These are phyloP conservation scores for Solanum hybrid DNA, from an alignment of 305 asterid genomes.

Conservation along the genomic window DNA sequence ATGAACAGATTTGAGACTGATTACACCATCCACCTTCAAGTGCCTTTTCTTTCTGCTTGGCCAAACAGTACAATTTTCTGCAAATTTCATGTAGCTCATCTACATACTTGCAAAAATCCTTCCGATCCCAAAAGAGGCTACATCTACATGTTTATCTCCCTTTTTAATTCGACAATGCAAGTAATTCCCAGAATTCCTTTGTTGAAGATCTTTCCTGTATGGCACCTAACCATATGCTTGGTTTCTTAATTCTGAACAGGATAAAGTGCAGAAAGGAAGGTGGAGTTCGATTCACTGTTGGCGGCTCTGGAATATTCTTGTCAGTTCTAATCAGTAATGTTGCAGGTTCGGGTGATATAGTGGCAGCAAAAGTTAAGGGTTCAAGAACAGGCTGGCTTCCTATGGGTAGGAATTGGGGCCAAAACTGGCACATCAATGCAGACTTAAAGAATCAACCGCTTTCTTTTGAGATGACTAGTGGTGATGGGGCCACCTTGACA, in stretches of 20 bases:
- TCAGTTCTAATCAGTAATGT: slow-evolving; percentile 52
- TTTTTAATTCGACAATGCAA: background rate
- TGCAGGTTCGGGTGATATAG: slow-evolving; percentile 52
- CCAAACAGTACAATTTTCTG: background rate
- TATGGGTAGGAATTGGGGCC: slow-evolving; percentile 71
- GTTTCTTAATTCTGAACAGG: slow-evolving; percentile 17
- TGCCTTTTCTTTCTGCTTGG: background rate
- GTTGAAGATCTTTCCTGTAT: background rate
- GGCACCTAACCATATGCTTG: background rate
- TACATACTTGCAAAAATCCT: background rate
- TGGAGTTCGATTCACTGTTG: slow-evolving; percentile 40
- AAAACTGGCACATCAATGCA: slow-evolving; percentile 47
- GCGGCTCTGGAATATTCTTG: slow-evolving; percentile 43
- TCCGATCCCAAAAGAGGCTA: background rate
- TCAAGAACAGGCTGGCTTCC: slow-evolving; percentile 61
- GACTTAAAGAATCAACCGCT: slow-evolving; percentile 50
- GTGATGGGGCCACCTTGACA: slow-evolving; percentile 35
- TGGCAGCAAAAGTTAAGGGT: slow-evolving; percentile 46
- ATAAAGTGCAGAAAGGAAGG: slow-evolving; percentile 51
- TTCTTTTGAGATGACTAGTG: slow-evolving; percentile 43
- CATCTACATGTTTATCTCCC: background rate
- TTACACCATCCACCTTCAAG: background rate
- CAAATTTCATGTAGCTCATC: background rate
- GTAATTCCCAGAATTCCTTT: background rate
- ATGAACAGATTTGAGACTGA: background rate